Conservation (phyloP, 768 basidiomycete genomes). For the Macrolepiota dolichaula region DNA sequence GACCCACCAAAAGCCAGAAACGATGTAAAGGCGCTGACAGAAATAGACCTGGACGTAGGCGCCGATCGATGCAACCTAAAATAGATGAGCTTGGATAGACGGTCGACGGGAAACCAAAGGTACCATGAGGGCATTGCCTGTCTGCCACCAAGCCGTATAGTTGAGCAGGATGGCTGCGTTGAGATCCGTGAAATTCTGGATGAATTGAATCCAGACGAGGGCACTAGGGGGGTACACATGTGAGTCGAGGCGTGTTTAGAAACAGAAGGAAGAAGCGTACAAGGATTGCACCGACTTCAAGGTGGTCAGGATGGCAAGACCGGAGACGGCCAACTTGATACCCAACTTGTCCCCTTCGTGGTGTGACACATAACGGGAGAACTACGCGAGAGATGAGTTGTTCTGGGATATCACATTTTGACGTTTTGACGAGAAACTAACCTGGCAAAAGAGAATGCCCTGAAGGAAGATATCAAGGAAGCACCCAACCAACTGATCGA, state of each 20-base stretch:
- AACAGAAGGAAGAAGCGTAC: conserved; percentile 16
- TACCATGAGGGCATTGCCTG: conserved; percentile 28
- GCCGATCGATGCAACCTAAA: conserved; percentile 27
- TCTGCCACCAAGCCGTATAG: conserved; percentile 31
- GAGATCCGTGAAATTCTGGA: conserved; percentile 25
- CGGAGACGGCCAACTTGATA: conserved; percentile 20
- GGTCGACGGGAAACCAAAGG: background rate
- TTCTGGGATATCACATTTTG: too few relatives aligned
- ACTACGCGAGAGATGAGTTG: conserved; percentile 17
- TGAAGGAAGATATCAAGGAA: conserved; percentile 26
- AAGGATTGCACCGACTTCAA: conserved; percentile 29
- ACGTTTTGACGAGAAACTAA: conserved; percentile 4
- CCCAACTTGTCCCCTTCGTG: conserved; percentile 20
- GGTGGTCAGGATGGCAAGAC: conserved; percentile 23
- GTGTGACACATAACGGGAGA: conserved; percentile 23
- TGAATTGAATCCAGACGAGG: conserved; percentile 26
- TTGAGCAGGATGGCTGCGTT: conserved; percentile 25
- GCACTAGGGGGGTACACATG: conserved; percentile 19
- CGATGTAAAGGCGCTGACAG: conserved; percentile 25
- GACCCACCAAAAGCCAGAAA: conserved; percentile 22
- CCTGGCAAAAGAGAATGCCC: conserved; percentile 29
- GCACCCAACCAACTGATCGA: conserved; percentile 24
- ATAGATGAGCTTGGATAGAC: background rate
- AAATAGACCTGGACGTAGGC: conserved; percentile 31
- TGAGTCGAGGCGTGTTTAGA: background rate